phyloP scores from a whole-genome alignment of 2,329 filamentous ascomycete genomes.

The Shiraia bambusicola region DNA sequence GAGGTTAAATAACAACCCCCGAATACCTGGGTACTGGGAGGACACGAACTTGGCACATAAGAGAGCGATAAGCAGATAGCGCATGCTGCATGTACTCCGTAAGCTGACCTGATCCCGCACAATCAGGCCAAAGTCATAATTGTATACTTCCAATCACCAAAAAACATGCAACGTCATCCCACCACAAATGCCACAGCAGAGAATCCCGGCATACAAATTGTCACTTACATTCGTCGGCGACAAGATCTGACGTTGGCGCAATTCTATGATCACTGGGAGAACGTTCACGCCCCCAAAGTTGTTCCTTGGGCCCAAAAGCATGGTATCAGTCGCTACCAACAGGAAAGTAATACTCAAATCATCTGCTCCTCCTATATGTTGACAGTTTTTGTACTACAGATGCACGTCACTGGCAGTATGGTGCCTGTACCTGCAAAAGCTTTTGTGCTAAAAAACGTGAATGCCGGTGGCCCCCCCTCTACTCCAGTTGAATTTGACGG shows the following conservation, averaged over 20 bases:
- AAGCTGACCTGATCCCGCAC: no score
- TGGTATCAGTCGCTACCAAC: slow-evolving; percentile 38
- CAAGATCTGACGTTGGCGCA: slow-evolving; percentile 30
- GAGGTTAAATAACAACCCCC: no score
- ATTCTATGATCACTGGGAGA: slow-evolving; percentile 43
- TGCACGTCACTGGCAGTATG: slow-evolving; percentile 17
- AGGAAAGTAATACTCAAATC: slow-evolving; percentile 20
- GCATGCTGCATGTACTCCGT: no score
- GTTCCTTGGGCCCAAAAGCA: slow-evolving; percentile 40
- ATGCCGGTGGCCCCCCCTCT: slow-evolving; percentile 6
- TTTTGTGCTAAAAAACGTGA: slow-evolving; percentile 23
- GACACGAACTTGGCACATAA: no score
- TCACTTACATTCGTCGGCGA: slow-evolving; percentile 30
- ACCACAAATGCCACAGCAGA: neutral
- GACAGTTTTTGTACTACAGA: slow-evolving; percentile 6
- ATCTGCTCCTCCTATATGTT: neutral
- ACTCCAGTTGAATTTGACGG: slow-evolving; percentile 32
- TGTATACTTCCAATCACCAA: no score
- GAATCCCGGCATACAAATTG: slow-evolving; percentile 13
- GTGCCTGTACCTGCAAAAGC: slow-evolving; percentile 10
- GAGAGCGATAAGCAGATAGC: no score
- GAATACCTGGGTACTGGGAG: no score
- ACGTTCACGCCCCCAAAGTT: slow-evolving; percentile 37
- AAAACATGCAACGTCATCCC: no score
- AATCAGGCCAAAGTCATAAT: no score